Base-by-base conservation (phyloP, 495 filamentous ascomycete genomes). In the Aspergillus campestris region DNA sequence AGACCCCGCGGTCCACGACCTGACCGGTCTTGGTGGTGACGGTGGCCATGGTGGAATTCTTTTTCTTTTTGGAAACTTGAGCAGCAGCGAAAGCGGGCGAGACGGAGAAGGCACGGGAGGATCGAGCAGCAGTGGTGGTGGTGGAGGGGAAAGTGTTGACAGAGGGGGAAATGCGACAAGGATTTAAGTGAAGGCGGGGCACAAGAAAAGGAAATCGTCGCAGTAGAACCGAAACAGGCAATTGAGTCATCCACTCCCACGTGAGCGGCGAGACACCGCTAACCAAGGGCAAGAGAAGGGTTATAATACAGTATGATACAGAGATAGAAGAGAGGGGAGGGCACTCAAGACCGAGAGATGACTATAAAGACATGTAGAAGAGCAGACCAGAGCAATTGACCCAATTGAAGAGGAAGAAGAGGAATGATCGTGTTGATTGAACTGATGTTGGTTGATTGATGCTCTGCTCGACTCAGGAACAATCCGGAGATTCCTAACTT, bases 11-110 rank as follows among this genome's bases (percentile, higher is more conserved):
- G 60, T 96, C 90, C 48, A 98, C 81, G 59, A 84, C 80, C 72
- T 91, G 80, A 51, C 91, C 92, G 60, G 86, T 90, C 61, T 86
- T 83, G 31, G 91, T 96, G 46, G 68, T 78, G 54, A 78, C 70
- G 34, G 85, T 84, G 37, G 81, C 74, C 78, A 80, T 80, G 48
- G 51, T 67, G 43, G 58, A 45, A 47, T 63, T 65, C 50, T 60
- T 24, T 24, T 24, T 55, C 31, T 50, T 60, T 15, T 39, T 47
- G 29, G 40, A 43, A n/a, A 40, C 40, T 44, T 50, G 47, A 38
- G 44, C 33, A 40, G 46, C 51, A 47, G 34, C 34, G 52, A 56
- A 34, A 44, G 37, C 29, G 43, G 53, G 41, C 44, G 49, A 39
- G 18, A 58, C 45, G 53, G 51, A 57, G 48, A 58, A 56, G 31